Evolutionary conservation across 108 stramenopile species (phyloP).

Genomic region (Mayamaea pseudoterrestris): DNA sequence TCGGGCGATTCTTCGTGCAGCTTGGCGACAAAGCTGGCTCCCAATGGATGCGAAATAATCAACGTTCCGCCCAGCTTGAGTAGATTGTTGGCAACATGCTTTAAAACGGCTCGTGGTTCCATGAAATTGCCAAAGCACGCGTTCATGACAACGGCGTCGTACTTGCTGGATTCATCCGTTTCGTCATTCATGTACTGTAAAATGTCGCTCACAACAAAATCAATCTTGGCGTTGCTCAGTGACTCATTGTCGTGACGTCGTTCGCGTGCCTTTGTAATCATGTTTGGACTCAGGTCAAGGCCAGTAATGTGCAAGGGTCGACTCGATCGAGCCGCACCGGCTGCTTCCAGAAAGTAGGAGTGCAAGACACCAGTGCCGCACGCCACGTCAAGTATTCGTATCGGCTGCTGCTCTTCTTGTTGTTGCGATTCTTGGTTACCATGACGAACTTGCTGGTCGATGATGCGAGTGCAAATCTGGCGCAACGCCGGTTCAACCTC

Average conservation of each 20-base stretch:
- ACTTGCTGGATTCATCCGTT: background rate
- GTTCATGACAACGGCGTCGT: constrained; percentile 17
- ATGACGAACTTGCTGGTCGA: too few species aligned
- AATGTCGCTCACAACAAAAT: constrained; percentile 10
- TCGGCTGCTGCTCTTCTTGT: too few species aligned
- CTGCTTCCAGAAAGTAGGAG: constrained; percentile 12
- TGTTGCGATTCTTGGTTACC: too few species aligned
- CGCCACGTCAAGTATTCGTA: constrained; percentile 22
- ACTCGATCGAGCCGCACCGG: too few species aligned
- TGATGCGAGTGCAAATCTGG: too few species aligned
- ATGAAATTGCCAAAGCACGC: constrained; percentile 28
- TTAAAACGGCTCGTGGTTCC: constrained; percentile 5
- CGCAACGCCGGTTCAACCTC: too few species aligned
- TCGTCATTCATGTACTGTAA: background rate
- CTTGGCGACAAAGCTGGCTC: constrained; percentile 12
- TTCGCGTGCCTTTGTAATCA: constrained; percentile 12
- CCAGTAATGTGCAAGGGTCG: constrained; percentile 16
- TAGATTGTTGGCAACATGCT: constrained; percentile 2
- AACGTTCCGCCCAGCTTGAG: constrained; percentile 4
- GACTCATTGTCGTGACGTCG: too few species aligned
- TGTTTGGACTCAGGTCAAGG: constrained; percentile 15
- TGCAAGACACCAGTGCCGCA: constrained; percentile 25
- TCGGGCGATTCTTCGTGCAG: constrained; percentile 11
- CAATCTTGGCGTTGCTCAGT: constrained; percentile 14
- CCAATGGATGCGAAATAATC: constrained; percentile 17